These are phyloP conservation scores for Penicillium flavigenum DNA, from an alignment of 495 filamentous ascomycete species.

Conservation along the genomic window DNA sequence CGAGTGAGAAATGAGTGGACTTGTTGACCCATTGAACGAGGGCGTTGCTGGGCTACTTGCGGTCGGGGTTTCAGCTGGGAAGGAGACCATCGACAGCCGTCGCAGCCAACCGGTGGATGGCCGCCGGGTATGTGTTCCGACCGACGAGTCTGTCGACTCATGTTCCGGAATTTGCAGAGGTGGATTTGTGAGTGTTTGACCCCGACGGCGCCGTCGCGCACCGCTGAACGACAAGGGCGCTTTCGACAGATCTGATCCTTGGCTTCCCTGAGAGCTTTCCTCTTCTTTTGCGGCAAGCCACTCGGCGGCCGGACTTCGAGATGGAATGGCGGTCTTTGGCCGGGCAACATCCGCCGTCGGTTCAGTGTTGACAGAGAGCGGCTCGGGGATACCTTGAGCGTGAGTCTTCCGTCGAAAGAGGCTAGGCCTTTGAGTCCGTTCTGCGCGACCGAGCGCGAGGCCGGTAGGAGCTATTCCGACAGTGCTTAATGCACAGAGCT, in stretches of 20 bases:
- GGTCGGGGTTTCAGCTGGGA: slow-evolving; percentile 67
- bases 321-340: slow-evolving; percentile 27
- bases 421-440: slow-evolving; percentile 35
- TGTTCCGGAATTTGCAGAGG: slow-evolving; percentile 33
- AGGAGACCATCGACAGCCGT: slow-evolving; percentile 72
- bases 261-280: slow-evolving; percentile 12
- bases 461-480: slow-evolving; percentile 66
- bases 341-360: slow-evolving; percentile 27
- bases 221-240: slow-evolving; percentile 55
- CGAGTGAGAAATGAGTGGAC: slow-evolving; percentile 57
- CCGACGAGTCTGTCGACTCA: slow-evolving; percentile 32
- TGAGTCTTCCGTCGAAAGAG: slow-evolving; percentile 33
- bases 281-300: slow-evolving; percentile 14
- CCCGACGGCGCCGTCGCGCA: slow-evolving; percentile 41
- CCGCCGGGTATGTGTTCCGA: slow-evolving; percentile 46
- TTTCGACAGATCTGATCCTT: slow-evolving; percentile 24
- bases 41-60: slow-evolving; percentile 66
- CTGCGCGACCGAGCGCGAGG: slow-evolving; percentile 60
- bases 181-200: slow-evolving; percentile 42
- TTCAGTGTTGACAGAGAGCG: slow-evolving; percentile 15
- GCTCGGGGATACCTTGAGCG: slow-evolving; percentile 23
- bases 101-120: slow-evolving; percentile 72
- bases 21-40: slow-evolving; percentile 68
- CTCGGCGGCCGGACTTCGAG: slow-evolving; percentile 18
- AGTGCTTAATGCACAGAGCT: slow-evolving; percentile 72